These are phyloP conservation scores for Sugiyamaella valdiviana DNA, from an alignment of 805 yeast genomes.

Conservation along the genomic window DNA sequence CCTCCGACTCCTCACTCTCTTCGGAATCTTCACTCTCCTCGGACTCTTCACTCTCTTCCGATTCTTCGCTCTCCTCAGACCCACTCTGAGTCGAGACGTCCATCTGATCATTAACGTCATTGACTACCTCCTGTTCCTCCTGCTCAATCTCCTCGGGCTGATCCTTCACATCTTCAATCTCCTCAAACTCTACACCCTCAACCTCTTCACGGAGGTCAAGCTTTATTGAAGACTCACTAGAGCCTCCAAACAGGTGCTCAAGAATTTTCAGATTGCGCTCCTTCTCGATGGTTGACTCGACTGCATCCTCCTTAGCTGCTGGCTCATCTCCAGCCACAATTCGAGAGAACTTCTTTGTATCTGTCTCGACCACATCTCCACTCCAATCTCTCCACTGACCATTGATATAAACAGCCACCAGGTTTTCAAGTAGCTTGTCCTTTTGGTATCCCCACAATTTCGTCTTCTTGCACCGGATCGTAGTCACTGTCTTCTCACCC, in stretches of 20 bases:
- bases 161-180: slow-evolving; percentile 5
- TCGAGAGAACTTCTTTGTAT: neutral
- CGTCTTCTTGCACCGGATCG: slow-evolving; percentile 55
- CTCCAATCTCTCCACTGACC: slow-evolving; percentile 77
- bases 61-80: neutral
- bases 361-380: slow-evolving; percentile 68
- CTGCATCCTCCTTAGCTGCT: slow-evolving; percentile 32
- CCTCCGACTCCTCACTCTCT: slow-evolving; percentile 7
- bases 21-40: slow-evolving; percentile 2
- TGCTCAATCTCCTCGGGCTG: slow-evolving; percentile 1
- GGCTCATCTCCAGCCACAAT: slow-evolving; percentile 24
- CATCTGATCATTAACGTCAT: neutral
- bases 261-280: slow-evolving; percentile 43
- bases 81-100: neutral
- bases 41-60: slow-evolving; percentile 7
- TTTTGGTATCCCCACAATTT: slow-evolving; percentile 91
- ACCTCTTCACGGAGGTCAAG: slow-evolving; percentile 25
- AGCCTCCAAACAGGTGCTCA: slow-evolving; percentile 39
- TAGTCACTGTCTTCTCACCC: slow-evolving; percentile 43
- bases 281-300: slow-evolving; percentile 35
- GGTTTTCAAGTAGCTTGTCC: slow-evolving; percentile 51
- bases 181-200: slow-evolving; percentile 12
- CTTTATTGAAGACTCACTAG: slow-evolving; percentile 22
- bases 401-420: slow-evolving; percentile 55
- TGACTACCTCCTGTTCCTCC: slow-evolving; percentile 2